phyloP scores from a whole-genome alignment of 2,329 filamentous ascomycete genomes.

The Alternaria viburni region DNA sequence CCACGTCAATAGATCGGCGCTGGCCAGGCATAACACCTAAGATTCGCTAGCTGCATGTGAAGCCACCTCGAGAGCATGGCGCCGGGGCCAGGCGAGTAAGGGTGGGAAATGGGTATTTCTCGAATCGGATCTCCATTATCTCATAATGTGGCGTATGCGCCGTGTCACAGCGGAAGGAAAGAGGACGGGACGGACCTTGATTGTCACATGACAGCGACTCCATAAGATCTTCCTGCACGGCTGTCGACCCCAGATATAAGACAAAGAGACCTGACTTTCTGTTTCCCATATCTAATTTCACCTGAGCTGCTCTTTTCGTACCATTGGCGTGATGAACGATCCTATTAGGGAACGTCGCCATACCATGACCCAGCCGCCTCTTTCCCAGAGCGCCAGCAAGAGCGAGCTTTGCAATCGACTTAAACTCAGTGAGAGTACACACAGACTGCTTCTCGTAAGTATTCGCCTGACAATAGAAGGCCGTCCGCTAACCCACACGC shows the following conservation, averaged over 20 bases:
- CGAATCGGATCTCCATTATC: constrained; percentile 17
- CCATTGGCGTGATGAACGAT: background rate
- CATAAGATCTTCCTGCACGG: constrained; percentile 6
- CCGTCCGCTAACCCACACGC: constrained; percentile 9
- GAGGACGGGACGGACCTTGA: constrained; percentile 22
- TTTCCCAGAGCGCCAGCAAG: constrained; percentile 56
- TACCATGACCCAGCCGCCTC: constrained; percentile 27
- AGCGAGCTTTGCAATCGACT: constrained; percentile 52
- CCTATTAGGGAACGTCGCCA: background rate
- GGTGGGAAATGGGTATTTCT: constrained; percentile 15
- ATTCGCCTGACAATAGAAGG: background rate
- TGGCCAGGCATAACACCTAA: constrained; percentile 22
- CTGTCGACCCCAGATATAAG: constrained; percentile 26
- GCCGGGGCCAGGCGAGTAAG: constrained; percentile 27
- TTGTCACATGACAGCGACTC: constrained; percentile 32
- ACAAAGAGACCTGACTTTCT: background rate
- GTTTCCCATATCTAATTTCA: background rate
- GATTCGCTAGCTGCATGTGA: constrained; percentile 24
- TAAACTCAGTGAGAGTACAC: constrained; percentile 50
- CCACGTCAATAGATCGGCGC: constrained; percentile 30
- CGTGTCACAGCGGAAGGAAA: constrained; percentile 24
- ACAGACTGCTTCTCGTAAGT: constrained; percentile 55
- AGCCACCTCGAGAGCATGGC: constrained; percentile 26
- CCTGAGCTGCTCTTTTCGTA: background rate
- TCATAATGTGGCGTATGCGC: constrained; percentile 25